Evolutionary conservation across 768 basidiomycete genomes (phyloP).

Genomic region (Clathrus columnatus): DNA sequence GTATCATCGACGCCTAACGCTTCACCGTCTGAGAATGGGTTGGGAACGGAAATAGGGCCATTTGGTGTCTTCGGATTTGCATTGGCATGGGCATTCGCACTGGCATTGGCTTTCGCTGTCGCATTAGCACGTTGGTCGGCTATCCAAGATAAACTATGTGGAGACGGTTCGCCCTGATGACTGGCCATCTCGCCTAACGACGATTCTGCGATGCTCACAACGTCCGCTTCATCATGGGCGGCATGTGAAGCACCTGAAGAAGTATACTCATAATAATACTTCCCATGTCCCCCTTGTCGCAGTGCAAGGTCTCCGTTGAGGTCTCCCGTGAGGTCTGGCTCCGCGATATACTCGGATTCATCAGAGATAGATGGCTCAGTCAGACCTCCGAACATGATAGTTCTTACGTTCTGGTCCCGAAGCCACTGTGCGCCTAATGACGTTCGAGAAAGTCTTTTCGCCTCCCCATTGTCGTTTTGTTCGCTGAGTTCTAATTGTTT

Average conservation of each 20-base stretch:
- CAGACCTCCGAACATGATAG: constrained; percentile 47
- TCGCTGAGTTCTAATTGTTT: constrained; percentile 34
- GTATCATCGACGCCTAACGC: constrained; percentile 11
- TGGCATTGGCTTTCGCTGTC: not conserved
- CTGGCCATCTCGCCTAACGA: constrained; percentile 17
- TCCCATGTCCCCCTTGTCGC: constrained; percentile 57
- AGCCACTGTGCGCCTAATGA: constrained; percentile 77
- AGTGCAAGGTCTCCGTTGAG: constrained; percentile 57
- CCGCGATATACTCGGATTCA: constrained; percentile 10
- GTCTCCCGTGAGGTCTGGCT: constrained; percentile 10
- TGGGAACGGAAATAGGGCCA: not conserved
- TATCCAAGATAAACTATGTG: constrained; percentile 30
- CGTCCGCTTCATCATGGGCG: constrained; percentile 22
- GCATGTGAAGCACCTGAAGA: constrained; percentile 36
- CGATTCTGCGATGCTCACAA: constrained; percentile 2
- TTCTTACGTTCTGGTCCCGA: constrained; percentile 67
- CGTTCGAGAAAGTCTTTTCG: constrained; percentile 28
- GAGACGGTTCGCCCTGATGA: constrained; percentile 32
- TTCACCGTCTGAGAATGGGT: constrained; percentile 16
- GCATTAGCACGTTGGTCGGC: not conserved
- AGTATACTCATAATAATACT: constrained; percentile 70
- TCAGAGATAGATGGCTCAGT: constrained; percentile 56
- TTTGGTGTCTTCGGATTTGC: not conserved
- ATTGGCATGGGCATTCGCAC: too few relatives aligned
- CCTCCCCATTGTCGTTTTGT: not conserved